Conservation (phyloP, 1,284 basidiomycete genomes). For the Ustilago xerochloae region DNA sequence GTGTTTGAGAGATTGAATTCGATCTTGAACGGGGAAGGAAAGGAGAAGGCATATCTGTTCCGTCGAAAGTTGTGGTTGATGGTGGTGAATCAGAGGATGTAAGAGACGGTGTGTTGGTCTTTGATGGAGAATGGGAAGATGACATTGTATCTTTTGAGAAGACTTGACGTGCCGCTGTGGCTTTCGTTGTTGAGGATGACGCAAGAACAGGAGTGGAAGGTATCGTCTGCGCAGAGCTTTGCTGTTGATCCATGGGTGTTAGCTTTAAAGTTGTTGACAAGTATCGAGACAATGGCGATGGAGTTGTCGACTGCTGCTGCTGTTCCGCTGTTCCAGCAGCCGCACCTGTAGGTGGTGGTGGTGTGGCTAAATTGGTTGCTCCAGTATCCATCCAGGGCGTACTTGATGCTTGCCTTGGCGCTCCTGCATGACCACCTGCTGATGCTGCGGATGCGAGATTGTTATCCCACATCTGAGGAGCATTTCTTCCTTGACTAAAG, state of each 20-base stretch:
- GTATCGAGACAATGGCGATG: not conserved
- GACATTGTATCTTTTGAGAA: too few species aligned
- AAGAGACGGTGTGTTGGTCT: too few species aligned
- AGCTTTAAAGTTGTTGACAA: not conserved
- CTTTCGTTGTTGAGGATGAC: too few species aligned
- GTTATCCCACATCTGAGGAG: slow-evolving; percentile 20
- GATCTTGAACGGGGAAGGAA: too few species aligned
- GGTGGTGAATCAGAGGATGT: too few species aligned
- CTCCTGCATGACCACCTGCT: not conserved
- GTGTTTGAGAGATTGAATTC: too few species aligned
- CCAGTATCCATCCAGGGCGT: slow-evolving; percentile 13
- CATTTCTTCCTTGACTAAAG: slow-evolving; percentile 8
- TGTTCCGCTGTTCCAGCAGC: not conserved
- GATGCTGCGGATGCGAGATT: slow-evolving; percentile 5
- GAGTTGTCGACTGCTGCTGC: not conserved
- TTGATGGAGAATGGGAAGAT: too few species aligned
- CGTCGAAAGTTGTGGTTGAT: too few species aligned
- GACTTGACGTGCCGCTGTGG: too few species aligned
- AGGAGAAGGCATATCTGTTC: too few species aligned
- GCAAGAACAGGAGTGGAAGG: too few species aligned
- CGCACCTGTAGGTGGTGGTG: not conserved
- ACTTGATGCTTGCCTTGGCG: not conserved
- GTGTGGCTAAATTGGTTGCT: not conserved
- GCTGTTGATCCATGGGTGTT: not conserved
- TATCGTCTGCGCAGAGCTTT: too few species aligned